Evolutionary conservation across 208 protist genomes (phyloP), one percentile per base, ranked within the genome.

Genomic region (Endotrypanum monterogeii): DNA sequence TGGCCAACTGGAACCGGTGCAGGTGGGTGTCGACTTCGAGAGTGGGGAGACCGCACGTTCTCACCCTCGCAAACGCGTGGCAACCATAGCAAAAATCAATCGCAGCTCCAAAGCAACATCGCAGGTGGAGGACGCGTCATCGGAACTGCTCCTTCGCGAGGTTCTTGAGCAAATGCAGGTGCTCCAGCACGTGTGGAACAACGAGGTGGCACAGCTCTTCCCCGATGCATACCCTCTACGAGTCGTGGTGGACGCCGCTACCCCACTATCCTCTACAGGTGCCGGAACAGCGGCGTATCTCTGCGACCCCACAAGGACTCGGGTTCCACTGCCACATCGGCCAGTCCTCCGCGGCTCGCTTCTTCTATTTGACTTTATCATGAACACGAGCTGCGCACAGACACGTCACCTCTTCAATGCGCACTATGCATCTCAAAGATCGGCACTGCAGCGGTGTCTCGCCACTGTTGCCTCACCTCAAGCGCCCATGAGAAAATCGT

Each of bases 351-450:
- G 71, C 18, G 81, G 77, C 1, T 55, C 80, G 52, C 74, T 79
- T 41, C 65, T 89, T 6, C 70, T 89, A 2, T 56, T 81, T 7
- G 81, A 85, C 69, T 89, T 86, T 25, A 74, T 86, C 52, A 83
- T 78, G 70, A 75, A 56, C 74, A 67, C 55, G 18, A 73, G 74
- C 44, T 65, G 75, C 54, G 74, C 66, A 35, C 67, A 32, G 16
- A 85, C 80, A 9, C 71, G 67, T 32, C 73, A 73, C 2, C 63
- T 89, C 9, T 86, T 89, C 30, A 51, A 63, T 37, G 28, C 51
- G 0, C 74, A 89, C 69, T 89, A 84, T 61, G 37, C 60, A 3
- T 67, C 60, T 14, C 57, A 67, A 61, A 73, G 78, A 46, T 3
- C 30, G 1, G 62, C 30, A 5, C 35, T 85, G 50, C 73, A 65